Percentiles rank a stretch among this genome's conserved stretches.
These are phyloP conservation scores for Cochlearia excelsa DNA, from an alignment of 345 rosid species.

Conservation along the genomic window DNA sequence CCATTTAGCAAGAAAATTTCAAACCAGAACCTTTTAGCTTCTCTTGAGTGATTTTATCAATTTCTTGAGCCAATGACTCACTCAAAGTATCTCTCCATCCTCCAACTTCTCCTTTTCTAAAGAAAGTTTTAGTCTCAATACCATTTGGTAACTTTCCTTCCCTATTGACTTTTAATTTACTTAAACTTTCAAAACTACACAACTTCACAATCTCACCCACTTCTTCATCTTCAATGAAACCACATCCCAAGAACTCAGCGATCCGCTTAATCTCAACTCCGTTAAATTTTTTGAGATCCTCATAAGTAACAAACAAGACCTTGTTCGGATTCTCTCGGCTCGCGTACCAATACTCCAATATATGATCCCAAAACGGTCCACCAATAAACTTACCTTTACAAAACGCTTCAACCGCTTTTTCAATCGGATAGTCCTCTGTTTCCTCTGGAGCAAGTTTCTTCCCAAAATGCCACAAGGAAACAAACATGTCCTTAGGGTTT, in stretches of 20 bases:
- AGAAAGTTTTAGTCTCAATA: conserved; percentile 25
- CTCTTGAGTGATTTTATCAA: conserved; percentile 10
- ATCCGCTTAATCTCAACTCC: conserved; percentile 19
- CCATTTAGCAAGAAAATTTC: conserved; percentile 18
- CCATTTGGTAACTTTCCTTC: conserved; percentile 37
- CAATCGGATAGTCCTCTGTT: conserved; percentile 31
- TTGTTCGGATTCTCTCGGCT: conserved; percentile 27
- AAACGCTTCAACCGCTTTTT: conserved; percentile 44
- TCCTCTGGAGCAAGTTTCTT: conserved; percentile 38
- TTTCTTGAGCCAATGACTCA: conserved; percentile 15
- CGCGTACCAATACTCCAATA: conserved; percentile 31
- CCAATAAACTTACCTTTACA: conserved; percentile 41
- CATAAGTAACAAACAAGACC: conserved; percentile 38
- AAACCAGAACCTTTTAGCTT: conserved; percentile 18
- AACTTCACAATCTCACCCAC: conserved; percentile 18
- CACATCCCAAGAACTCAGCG: conserved; percentile 35
- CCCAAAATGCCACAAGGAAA: conserved; percentile 56
- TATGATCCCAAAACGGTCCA: conserved; percentile 42
- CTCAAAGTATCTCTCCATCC: conserved; percentile 36
- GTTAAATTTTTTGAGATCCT: conserved; percentile 27
- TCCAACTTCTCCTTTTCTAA: conserved; percentile 35
- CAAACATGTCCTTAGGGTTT: conserved; percentile 56
- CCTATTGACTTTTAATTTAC: conserved; percentile 34
- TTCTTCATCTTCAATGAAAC: conserved; percentile 26
- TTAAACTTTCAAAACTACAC: conserved; percentile 35